Conservation (phyloP, 371 early-diverging fungal species). For the Sporodiniella umbellata region DNA sequence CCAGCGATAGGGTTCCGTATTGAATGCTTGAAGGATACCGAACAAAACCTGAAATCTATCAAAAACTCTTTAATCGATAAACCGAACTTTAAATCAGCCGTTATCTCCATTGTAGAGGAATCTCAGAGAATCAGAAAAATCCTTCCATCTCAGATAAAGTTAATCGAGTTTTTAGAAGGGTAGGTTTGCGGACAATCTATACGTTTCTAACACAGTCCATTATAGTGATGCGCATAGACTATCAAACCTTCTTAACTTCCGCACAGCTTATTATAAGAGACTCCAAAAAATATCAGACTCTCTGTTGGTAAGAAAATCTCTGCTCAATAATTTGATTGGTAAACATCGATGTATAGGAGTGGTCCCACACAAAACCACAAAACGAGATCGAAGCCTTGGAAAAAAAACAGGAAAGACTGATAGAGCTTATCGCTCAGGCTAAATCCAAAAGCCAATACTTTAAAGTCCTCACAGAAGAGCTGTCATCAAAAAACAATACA, state of each 20-base stretch:
- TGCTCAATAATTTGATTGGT: too few relatives aligned
- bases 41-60: not conserved
- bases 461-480: conserved; percentile 27
- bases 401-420: conserved; percentile 20
- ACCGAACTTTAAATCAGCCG: not conserved
- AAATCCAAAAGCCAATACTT: conserved; percentile 41
- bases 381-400: conserved; percentile 22
- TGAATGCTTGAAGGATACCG: conserved; percentile 10
- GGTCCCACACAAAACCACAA: conserved; percentile 25
- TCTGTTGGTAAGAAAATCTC: conserved; percentile 17
- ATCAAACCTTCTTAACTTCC: conserved; percentile 32
- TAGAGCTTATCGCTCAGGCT: conserved; percentile 23
- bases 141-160: conserved; percentile 15
- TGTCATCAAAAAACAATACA: conserved; percentile 11
- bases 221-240: conserved; percentile 34
- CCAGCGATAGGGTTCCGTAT: conserved; percentile 1
- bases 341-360: conserved; percentile 12
- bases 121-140: not conserved
- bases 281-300: conserved; percentile 59
- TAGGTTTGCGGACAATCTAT: too few relatives aligned
- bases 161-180: conserved; percentile 33
- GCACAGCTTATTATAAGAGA: conserved; percentile 55
- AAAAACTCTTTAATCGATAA: not conserved
- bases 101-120: not conserved
- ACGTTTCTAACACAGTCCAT: too few relatives aligned